These are phyloP conservation scores for Emergomyces africanus DNA, from an alignment of 2,329 filamentous ascomycete species.

Conservation along the genomic window DNA sequence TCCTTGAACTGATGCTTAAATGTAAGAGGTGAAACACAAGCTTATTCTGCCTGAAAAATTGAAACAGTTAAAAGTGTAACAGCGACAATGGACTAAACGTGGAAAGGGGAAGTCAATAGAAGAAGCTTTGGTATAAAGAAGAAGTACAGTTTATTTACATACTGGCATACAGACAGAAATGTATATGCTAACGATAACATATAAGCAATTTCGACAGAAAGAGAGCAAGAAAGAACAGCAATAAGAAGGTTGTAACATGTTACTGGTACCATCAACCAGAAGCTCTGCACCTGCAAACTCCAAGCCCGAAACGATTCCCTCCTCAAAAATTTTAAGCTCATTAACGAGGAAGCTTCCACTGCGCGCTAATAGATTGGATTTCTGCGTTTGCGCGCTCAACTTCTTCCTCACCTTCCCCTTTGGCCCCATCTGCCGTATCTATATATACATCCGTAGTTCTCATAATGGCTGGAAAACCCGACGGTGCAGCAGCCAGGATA, in stretches of 20 bases:
- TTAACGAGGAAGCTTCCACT: neutral
- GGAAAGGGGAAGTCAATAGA: neutral
- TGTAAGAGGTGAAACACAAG: too few relatives aligned
- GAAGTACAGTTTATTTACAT: neutral
- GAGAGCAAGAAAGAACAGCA: neutral
- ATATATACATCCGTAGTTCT: conserved; percentile 13
- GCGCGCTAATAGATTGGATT: neutral
- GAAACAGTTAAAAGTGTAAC: too few relatives aligned
- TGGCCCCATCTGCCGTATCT: conserved; percentile 5
- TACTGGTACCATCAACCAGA: neutral
- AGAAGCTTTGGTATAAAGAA: neutral
- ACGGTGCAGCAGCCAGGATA: neutral
- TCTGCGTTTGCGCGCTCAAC: neutral
- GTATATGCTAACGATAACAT: neutral
- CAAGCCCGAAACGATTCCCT: neutral
- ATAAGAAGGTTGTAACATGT: neutral
- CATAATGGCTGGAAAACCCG: conserved; percentile 8
- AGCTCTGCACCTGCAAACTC: neutral
- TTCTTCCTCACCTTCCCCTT: neutral
- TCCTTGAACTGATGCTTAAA: too few relatives aligned
- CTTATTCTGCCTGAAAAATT: too few relatives aligned
- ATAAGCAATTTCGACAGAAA: neutral
- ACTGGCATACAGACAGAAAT: neutral
- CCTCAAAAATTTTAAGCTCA: neutral
- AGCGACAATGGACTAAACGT: too few relatives aligned